These are phyloP conservation scores for Eucalyptus curtisii DNA, from an alignment of 345 rosid species.

Conservation along the genomic window DNA sequence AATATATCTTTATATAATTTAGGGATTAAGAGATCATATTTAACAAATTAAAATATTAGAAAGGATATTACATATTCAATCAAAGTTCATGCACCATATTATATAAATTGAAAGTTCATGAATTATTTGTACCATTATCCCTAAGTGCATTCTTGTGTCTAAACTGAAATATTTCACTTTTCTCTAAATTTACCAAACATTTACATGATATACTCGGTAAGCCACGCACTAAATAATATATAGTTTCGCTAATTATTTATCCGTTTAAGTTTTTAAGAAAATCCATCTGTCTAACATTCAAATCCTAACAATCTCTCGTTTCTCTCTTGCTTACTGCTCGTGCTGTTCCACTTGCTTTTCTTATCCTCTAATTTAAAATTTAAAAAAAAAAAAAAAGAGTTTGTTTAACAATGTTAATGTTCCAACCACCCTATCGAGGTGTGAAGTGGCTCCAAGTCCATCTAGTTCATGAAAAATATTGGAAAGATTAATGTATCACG, in stretches of 20 bases:
- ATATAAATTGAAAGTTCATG: not conserved
- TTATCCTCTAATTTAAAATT: not conserved
- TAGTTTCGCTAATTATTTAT: not conserved
- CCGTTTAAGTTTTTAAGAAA: not conserved
- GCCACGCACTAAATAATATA: not conserved
- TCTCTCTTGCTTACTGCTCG: not conserved
- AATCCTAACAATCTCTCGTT: not conserved
- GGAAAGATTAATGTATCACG: not conserved
- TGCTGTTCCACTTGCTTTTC: not conserved
- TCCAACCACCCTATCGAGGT: not conserved
- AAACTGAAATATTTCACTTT: not conserved
- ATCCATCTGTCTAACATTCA: not conserved
- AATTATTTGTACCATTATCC: not conserved
- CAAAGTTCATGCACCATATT: fast-evolving
- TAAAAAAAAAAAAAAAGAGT: not conserved
- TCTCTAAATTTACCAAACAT: not conserved
- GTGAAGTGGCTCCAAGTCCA: not conserved
- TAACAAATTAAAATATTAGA: fast-evolving
- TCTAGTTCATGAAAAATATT: not conserved
- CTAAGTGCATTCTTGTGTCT: not conserved
- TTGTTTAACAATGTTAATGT: not conserved
- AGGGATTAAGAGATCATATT: fast-evolving
- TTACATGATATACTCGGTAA: not conserved
- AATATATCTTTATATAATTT: not conserved
- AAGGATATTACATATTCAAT: fast-evolving